Base-by-base conservation (phyloP, 495 filamentous ascomycete species). In the Penicillium turbatum region DNA sequence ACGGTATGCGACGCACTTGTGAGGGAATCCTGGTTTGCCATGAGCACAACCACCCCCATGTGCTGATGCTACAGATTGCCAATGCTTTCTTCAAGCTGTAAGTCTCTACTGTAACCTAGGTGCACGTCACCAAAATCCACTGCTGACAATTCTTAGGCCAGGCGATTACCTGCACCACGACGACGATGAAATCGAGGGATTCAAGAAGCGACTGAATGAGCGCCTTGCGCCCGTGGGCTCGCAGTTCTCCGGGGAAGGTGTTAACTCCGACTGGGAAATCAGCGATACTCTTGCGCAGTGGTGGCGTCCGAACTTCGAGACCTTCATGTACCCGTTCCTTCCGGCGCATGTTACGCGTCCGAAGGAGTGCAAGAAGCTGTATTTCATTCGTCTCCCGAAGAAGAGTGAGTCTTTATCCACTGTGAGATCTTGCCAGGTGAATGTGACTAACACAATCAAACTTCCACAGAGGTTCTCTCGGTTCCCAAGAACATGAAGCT, bases 401-500 rank as follows among this genome's bases (percentile, higher is more conserved):
- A 90, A 86, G 55, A 97, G 92, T 96, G 79, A 27, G 87, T 81
- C 21, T 43, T 7, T 16, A n/a, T 19, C 5, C 37, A 39, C 11
- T 6, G 1, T 38, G 2, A 37, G 13, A n/a, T 15, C 29, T 4
- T 39, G 11, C 24, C 34, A 43, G 2, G 24, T 29, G 10, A 21
- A 15, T 37, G 13, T 24, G 6, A 3, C 44, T 63, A 70, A 36
- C 49, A 46, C 31, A 26, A 41, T 47, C 49, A 51, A 41, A 34
- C 50, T 30, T 46, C 48, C 41, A 47, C 61, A 96, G 92, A 96
- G 77, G 87, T 97, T n/a, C 82, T 98, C 39, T 90, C 85, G 61
- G 95, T 97, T 15, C 93, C 93, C 2, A 98, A 98, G 79, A 98
- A 98, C 75, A 97, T 98, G 93, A 98, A 98, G 69, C 82, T 98